Conservation (phyloP, 1,139 yeast genomes). For the Candida labiduridarum region DNA sequence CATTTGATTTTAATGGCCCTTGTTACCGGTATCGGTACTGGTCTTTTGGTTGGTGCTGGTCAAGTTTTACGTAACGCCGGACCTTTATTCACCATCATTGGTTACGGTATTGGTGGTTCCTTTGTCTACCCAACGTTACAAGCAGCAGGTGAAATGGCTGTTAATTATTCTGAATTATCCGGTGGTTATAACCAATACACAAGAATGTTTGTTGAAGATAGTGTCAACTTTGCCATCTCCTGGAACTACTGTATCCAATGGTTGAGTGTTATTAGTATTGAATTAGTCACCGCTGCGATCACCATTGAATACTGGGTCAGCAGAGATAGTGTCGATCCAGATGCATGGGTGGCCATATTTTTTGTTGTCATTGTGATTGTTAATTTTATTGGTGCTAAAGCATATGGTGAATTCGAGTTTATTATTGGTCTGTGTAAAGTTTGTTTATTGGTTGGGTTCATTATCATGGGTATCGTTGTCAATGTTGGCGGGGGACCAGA, state of each 20-base stretch:
- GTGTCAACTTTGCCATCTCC: conserved; percentile 41
- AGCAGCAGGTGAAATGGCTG: conserved; percentile 48
- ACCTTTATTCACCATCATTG: conserved; percentile 37
- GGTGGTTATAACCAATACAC: conserved; percentile 47
- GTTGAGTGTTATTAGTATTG: conserved; percentile 44
- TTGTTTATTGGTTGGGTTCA: conserved; percentile 40
- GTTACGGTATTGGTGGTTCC: conserved; percentile 42
- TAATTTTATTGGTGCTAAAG: conserved; percentile 43
- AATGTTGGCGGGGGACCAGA: conserved; percentile 43
- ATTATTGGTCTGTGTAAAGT: conserved; percentile 40
- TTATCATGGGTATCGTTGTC: conserved; percentile 42
- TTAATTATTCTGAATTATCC: conserved; percentile 38
- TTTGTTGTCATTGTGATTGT: conserved; percentile 35
- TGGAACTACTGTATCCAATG: conserved; percentile 49
- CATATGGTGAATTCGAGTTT: conserved; percentile 50
- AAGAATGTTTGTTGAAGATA: conserved; percentile 39
- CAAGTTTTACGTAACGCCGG: conserved; percentile 35
- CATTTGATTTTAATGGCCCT: conserved; percentile 42
- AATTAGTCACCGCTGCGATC: conserved; percentile 44
- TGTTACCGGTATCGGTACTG: conserved; percentile 46
- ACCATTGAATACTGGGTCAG: conserved; percentile 39
- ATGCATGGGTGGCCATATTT: conserved; percentile 43
- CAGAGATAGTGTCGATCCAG: conserved; percentile 30
- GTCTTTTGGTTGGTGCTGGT: conserved; percentile 44
- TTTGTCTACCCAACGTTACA: conserved; percentile 43